phyloP scores from a whole-genome alignment of 2,329 filamentous ascomycete genomes.

The Fusarium agapanthi region DNA sequence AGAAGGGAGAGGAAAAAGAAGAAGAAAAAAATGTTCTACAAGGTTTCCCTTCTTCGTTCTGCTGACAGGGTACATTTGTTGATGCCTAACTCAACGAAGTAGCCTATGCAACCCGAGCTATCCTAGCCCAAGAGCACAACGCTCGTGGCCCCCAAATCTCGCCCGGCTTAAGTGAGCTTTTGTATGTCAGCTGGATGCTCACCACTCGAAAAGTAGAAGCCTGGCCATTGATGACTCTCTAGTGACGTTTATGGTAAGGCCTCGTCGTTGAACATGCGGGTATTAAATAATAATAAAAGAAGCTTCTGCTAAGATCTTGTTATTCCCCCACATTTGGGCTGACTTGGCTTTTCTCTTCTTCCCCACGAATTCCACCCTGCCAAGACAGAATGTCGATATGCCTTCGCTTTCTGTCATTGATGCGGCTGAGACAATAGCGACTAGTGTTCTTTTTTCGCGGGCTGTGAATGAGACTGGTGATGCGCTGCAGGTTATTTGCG shows the following conservation, averaged over 20 bases:
- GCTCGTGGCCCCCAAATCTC: neutral
- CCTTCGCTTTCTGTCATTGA: neutral
- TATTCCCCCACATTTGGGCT: slow-evolving; percentile 1
- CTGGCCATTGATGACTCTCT: neutral
- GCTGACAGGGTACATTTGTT: neutral
- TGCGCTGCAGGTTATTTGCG: slow-evolving; percentile 58
- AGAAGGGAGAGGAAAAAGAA: neutral
- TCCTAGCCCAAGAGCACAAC: neutral
- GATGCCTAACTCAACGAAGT: slow-evolving; percentile 13
- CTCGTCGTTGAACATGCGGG: neutral
- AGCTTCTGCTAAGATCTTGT: neutral
- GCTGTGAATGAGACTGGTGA: slow-evolving; percentile 1
- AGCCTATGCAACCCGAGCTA: neutral
- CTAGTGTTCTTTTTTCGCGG: neutral
- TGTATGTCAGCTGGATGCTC: slow-evolving; percentile 17
- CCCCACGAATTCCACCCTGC: neutral
- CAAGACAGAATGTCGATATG: slow-evolving; percentile 20
- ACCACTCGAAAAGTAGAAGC: slow-evolving; percentile 15
- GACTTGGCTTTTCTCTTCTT: neutral
- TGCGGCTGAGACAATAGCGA: neutral
- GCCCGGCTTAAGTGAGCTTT: slow-evolving; percentile 1
- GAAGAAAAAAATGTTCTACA: slow-evolving; percentile 2
- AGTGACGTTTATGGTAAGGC: neutral
- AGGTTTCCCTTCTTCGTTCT: neutral
- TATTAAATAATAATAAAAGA: slow-evolving; percentile 9